Percentiles rank a stretch among this genome's conserved stretches.
These are phyloP conservation scores for Ophiostoma montium DNA, from an alignment of 2,329 filamentous ascomycete species.

Conservation along the genomic window DNA sequence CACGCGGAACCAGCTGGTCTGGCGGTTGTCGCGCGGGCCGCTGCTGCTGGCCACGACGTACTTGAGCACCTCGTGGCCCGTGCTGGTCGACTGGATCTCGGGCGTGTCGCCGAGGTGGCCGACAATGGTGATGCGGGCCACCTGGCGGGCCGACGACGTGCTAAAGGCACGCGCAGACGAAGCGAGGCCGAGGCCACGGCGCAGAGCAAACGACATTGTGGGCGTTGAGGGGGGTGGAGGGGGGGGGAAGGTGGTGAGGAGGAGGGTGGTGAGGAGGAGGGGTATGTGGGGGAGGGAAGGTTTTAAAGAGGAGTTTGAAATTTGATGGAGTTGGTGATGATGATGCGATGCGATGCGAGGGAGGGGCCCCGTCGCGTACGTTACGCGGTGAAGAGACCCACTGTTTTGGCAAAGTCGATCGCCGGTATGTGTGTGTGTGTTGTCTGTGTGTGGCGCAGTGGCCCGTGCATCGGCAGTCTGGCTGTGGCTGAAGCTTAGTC, in stretches of 20 bases:
- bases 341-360: too few relatives aligned
- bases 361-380: too few relatives aligned
- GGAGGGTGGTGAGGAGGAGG: neutral
- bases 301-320: neutral
- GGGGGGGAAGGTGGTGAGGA: neutral
- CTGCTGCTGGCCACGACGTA: constrained; percentile 61
- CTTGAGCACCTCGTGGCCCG: constrained; percentile 58
- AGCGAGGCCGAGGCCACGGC: neutral
- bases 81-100: constrained; percentile 56
- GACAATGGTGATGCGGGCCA: constrained; percentile 75
- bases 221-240: neutral
- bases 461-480: too few relatives aligned
- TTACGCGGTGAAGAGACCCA: too few relatives aligned
- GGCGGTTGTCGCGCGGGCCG: constrained; percentile 54
- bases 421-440: too few relatives aligned
- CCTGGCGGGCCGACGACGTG: constrained; percentile 46
- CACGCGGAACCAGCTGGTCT: constrained; percentile 77
- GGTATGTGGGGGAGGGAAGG: neutral
- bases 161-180: constrained; percentile 54
- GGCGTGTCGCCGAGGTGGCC: constrained; percentile 72
- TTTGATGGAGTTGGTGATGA: too few relatives aligned
- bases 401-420: too few relatives aligned
- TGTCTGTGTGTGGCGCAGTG: too few relatives aligned
- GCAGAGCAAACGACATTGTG: constrained; percentile 1
- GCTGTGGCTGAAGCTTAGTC: too few relatives aligned